Percentiles rank a stretch among this genome's conserved stretches.
phyloP scores from a whole-genome alignment of 2,329 filamentous ascomycete genomes.

The Colletotrichum ledebouriae region DNA sequence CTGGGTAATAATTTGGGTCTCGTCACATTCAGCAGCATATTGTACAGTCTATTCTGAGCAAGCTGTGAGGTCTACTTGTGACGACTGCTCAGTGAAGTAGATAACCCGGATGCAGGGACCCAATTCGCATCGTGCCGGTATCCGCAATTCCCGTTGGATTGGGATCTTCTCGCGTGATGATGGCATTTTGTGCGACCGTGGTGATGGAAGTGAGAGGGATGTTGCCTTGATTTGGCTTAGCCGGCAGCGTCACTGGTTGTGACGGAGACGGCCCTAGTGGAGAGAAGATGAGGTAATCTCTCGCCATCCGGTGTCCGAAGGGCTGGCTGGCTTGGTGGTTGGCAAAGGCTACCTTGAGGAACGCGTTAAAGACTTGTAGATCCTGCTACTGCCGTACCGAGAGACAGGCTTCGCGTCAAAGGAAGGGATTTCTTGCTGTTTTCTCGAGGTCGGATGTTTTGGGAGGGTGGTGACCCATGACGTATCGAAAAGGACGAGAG shows the following conservation, averaged over 20 bases:
- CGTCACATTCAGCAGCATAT: no score
- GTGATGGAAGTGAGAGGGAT: background rate
- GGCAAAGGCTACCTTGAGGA: background rate
- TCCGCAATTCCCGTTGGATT: background rate
- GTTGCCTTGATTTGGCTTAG: conserved; percentile 24
- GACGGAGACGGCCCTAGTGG: conserved; percentile 24
- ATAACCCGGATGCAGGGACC: conserved; percentile 10
- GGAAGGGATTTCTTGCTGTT: no score
- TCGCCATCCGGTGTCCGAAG: background rate
- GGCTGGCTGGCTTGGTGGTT: background rate
- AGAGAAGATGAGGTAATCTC: conserved; percentile 34
- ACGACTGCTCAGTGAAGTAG: no score
- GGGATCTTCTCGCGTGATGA: background rate
- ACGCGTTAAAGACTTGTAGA: no score
- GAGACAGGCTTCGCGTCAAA: no score
- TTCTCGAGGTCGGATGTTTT: no score
- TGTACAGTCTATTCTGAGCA: no score
- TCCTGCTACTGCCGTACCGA: no score
- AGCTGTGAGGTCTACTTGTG: no score
- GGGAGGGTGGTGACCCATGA: background rate
- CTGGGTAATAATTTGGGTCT: background rate
- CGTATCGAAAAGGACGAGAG: background rate
- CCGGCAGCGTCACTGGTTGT: conserved; percentile 31
- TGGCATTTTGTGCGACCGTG: background rate
- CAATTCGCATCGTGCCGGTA: background rate